A percentile compares a stretch with the other conserved stretches of the same genome.
phyloP scores from a whole-genome alignment of 352 stramenopile genomes.

The Phytopythium vexans region DNA sequence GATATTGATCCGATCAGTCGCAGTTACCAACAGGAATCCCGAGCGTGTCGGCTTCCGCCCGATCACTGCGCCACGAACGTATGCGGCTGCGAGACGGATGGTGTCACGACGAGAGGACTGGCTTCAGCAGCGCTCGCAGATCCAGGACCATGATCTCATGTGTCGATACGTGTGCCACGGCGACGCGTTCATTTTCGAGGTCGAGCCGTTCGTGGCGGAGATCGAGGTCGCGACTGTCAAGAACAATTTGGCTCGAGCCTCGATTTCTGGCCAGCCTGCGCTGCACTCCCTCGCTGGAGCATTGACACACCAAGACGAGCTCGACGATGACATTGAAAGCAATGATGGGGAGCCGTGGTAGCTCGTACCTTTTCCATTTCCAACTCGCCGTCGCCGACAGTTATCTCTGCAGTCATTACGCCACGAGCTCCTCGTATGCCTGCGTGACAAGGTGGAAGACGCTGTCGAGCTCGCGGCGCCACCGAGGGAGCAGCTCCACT shows the following conservation, averaged over 20 bases:
- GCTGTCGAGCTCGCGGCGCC: constrained; percentile 23
- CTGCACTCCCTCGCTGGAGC: not conserved
- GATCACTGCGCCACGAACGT: constrained; percentile 53
- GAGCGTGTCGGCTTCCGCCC: constrained; percentile 68
- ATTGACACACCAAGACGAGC: constrained; percentile 11
- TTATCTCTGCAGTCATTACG: too few species aligned
- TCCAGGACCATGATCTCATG: constrained; percentile 8
- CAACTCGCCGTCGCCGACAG: not conserved
- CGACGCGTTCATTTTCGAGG: constrained; percentile 64
- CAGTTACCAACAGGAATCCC: constrained; percentile 67
- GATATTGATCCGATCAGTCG: constrained; percentile 60
- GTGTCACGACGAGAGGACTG: constrained; percentile 42
- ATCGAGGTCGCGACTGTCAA: too few species aligned
- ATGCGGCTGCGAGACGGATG: constrained; percentile 41
- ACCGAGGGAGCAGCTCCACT: constrained; percentile 12
- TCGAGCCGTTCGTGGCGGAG: constrained; percentile 60
- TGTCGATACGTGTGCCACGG: constrained; percentile 39
- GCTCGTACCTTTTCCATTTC: constrained; percentile 5
- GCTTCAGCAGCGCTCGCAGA: constrained; percentile 14
- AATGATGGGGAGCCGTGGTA: constrained; percentile 47
- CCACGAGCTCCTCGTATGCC: constrained; percentile 43
- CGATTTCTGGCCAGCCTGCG: not conserved
- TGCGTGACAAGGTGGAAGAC: constrained; percentile 44
- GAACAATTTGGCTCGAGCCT: not conserved
- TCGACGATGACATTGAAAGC: constrained; percentile 75